Percentiles rank a stretch among this genome's conserved stretches.
Conservation (phyloP, 2,329 filamentous ascomycete genomes). For the Chlorencoelia australis region DNA sequence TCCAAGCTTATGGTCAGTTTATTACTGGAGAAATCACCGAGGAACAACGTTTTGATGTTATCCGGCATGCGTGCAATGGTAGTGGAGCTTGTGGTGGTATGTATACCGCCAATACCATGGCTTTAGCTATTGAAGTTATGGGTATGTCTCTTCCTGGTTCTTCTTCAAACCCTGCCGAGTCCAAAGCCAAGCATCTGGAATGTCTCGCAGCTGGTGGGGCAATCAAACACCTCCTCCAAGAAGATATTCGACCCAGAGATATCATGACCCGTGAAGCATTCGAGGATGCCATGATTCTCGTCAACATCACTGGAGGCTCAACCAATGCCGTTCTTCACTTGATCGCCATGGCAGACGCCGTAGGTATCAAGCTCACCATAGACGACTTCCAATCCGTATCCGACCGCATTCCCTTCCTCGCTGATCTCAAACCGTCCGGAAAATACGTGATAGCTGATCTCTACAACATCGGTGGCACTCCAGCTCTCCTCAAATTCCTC, state of each 20-base stretch:
- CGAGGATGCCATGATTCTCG: conserved; percentile 75
- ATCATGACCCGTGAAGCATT: conserved; percentile 74
- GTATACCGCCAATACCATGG: conserved; percentile 72
- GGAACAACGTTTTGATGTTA: conserved; percentile 87
- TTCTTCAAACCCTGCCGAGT: conserved; percentile 69
- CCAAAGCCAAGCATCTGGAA: conserved; percentile 60
- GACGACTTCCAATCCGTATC: conserved; percentile 81
- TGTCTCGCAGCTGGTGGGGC: conserved; percentile 62
- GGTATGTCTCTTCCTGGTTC: conserved; percentile 75
- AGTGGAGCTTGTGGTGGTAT: conserved; percentile 80
- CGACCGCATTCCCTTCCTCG: conserved; percentile 68
- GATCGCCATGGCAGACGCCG: conserved; percentile 73
- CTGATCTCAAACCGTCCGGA: conserved; percentile 70
- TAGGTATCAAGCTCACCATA: conserved; percentile 71
- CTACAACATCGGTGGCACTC: conserved; percentile 46
- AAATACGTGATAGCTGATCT: conserved; percentile 53
- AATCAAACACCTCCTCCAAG: conserved; percentile 62
- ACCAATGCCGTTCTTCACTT: conserved; percentile 81
- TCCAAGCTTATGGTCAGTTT: conserved; percentile 96
- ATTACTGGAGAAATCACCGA: conserved; percentile 86
- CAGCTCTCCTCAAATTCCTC: conserved; percentile 46
- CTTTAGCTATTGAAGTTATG: conserved; percentile 62
- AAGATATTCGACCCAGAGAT: conserved; percentile 68
- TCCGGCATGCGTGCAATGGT: conserved; percentile 80
- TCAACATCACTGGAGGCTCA: conserved; percentile 74